phyloP scores from a whole-genome alignment of 2,329 filamentous ascomycete genomes.

The Penicillium verrucosum region DNA sequence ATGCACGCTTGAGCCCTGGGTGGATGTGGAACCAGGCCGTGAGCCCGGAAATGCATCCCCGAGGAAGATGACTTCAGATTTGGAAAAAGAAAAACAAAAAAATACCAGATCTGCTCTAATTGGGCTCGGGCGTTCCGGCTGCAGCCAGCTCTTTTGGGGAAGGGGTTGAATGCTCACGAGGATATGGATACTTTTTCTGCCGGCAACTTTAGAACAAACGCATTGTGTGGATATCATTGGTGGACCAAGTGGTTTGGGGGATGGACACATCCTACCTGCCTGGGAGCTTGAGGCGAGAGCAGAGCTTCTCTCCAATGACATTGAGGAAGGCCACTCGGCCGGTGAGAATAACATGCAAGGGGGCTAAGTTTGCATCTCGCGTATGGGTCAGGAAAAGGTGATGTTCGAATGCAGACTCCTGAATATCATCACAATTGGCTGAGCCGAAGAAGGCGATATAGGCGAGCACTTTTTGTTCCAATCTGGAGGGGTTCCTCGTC shows the following conservation, averaged over 20 bases:
- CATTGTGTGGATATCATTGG: neutral
- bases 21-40: neutral
- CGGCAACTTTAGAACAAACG: neutral
- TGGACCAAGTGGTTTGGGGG: neutral
- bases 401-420: constrained; percentile 7
- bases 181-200: neutral
- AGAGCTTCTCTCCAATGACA: constrained; percentile 11
- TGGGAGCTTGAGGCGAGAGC: neutral
- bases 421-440: constrained; percentile 4
- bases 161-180: neutral
- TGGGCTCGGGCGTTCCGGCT: neutral
- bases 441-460: neutral
- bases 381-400: constrained; percentile 13
- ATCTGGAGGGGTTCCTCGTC: neutral
- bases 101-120: neutral
- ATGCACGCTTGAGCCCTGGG: constrained; percentile 16
- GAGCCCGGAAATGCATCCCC: neutral
- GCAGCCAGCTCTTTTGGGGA: neutral
- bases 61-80: neutral
- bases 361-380: constrained; percentile 8
- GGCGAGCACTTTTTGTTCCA: neutral
- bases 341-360: constrained; percentile 20
- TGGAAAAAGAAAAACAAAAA: neutral
- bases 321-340: neutral
- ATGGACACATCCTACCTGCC: neutral